phyloP scores from a whole-genome alignment of 805 yeast genomes.

The Aciculoconidium aculeatum region DNA sequence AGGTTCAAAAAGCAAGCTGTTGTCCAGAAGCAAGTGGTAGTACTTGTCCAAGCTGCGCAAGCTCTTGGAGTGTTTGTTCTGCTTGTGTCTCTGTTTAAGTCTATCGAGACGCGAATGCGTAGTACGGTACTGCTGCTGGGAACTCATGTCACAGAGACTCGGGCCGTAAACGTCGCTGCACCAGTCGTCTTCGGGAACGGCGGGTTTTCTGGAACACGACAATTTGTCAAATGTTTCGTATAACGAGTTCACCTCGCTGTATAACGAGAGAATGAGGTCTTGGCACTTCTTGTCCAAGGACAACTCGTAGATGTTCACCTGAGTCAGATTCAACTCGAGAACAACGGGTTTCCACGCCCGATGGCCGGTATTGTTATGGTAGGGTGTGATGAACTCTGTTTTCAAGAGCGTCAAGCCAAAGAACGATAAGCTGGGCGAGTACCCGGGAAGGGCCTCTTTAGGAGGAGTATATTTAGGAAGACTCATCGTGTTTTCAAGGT shows the following conservation, averaged over 20 bases:
- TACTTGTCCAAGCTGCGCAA: constrained; percentile 16
- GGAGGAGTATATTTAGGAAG: constrained; percentile 19
- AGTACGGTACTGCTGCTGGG: constrained; percentile 2
- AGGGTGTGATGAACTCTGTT: constrained; percentile 35
- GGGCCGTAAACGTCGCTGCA: constrained; percentile 31
- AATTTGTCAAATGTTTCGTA: constrained; percentile 7
- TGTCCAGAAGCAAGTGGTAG: constrained; percentile 18
- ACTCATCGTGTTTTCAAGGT: too few relatives aligned
- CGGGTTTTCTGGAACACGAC: constrained; percentile 1
- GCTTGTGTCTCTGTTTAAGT: constrained; percentile 15
- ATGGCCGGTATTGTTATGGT: constrained; percentile 19
- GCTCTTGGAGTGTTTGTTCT: constrained; percentile 10
- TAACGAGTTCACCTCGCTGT: constrained; percentile 21
- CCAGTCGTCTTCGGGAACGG: constrained; percentile 14
- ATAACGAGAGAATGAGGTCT: constrained; percentile 26
- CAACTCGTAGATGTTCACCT: constrained; percentile 27
- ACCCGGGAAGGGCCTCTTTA: constrained; percentile 23
- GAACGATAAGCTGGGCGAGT: constrained; percentile 25
- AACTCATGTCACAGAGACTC: constrained; percentile 2
- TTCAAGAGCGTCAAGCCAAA: constrained; percentile 30
- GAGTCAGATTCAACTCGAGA: constrained; percentile 35
- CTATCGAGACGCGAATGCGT: constrained; percentile 7
- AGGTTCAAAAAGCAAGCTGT: constrained; percentile 37
- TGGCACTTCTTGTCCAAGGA: constrained; percentile 15
- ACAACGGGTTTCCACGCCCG: constrained; percentile 32